Conservation (phyloP, 2,329 filamentous ascomycete species). For the Sodiomyces alkalinus region DNA sequence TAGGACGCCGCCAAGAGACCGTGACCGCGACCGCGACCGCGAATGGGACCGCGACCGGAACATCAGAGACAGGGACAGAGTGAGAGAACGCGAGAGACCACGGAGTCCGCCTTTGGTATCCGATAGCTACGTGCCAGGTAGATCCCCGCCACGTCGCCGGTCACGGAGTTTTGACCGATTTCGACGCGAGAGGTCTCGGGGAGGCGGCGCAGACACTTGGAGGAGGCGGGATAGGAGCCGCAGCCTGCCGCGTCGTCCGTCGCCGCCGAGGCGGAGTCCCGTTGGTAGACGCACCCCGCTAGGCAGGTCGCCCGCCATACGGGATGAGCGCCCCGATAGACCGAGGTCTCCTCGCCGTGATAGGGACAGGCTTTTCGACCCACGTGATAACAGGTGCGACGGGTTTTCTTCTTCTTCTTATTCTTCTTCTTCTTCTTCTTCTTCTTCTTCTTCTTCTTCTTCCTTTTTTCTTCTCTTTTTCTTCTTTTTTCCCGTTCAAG, state of each 20-base stretch:
- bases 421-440: no score
- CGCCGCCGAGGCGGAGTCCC: slow-evolving; percentile 19
- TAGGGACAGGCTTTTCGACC: slow-evolving; percentile 16
- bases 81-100: slow-evolving; percentile 11
- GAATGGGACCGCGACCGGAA: slow-evolving; percentile 6
- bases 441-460: no score
- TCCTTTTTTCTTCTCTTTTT: no score
- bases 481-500: no score
- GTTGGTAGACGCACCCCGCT: slow-evolving; percentile 15
- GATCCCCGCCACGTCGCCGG: slow-evolving; percentile 24
- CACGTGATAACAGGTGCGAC: slow-evolving; percentile 24
- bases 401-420: no score
- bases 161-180: slow-evolving; percentile 27
- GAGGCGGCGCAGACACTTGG: slow-evolving; percentile 7
- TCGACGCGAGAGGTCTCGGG: slow-evolving; percentile 24
- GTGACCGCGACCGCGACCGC: slow-evolving; percentile 8
- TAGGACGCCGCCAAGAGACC: slow-evolving; percentile 12
- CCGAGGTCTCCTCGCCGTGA: slow-evolving; percentile 2
- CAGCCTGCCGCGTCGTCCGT: slow-evolving; percentile 16
- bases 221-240: slow-evolving; percentile 11
- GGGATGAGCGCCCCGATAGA: slow-evolving; percentile 20
- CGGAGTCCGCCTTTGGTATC: slow-evolving; percentile 21
- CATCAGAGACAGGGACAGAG: slow-evolving; percentile 5
- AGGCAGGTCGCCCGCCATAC: slow-evolving; percentile 15
- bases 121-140: slow-evolving; percentile 30